Base-by-base conservation (phyloP, 2,329 filamentous ascomycete species). In the Fusarium fracticaudum region DNA sequence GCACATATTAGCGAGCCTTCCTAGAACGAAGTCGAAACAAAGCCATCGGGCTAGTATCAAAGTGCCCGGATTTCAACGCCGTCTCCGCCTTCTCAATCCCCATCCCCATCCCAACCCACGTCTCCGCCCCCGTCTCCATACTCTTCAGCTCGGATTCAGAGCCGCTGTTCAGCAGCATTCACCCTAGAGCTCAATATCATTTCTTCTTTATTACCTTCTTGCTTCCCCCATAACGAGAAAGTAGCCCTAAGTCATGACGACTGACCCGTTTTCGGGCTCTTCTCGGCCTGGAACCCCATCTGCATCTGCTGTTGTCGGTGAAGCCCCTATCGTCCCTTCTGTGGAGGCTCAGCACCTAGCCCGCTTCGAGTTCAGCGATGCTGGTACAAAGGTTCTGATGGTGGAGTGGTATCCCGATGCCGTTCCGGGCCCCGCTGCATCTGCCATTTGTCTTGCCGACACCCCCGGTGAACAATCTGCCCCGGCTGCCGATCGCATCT, bases 381-480 rank as follows among this genome's bases (percentile, higher is more conserved):
- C 95, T 74, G 94, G 94, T 45, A 97, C 94, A 72, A 98, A 97
- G 85, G 92, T 98, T 72, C 85, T 98, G 77, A 96, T 98, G 94
- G 92, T 97, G 44, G 94, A 98, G 82, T 98, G 95, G 95, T 91
- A 94, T 80, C 81, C 83, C 44, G 76, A 75, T 57, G 75, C 76
- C 47, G 73, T 72, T 41, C 59, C 48, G 60, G 59, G 26, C 63
- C 67, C 76, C 70, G 75, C 71, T 62, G 31, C 53, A 63, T 62
- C 76, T 50, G 66, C 66, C 51, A 71, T 67, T 63, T 59, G 48
- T 60, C 40, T 58, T 40, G 31, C 48, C 65, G 43, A 44, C 53
- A 26, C 63, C 58, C 65, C 61, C 61, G 44, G 38, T 61, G 43
- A 37, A 45, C 26, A 59, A 61, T 68, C 76, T 65, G 69, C 54